These are phyloP conservation scores for Penicillium cosmopolitanum DNA, from an alignment of 495 filamentous ascomycete genomes.

Conservation along the genomic window DNA sequence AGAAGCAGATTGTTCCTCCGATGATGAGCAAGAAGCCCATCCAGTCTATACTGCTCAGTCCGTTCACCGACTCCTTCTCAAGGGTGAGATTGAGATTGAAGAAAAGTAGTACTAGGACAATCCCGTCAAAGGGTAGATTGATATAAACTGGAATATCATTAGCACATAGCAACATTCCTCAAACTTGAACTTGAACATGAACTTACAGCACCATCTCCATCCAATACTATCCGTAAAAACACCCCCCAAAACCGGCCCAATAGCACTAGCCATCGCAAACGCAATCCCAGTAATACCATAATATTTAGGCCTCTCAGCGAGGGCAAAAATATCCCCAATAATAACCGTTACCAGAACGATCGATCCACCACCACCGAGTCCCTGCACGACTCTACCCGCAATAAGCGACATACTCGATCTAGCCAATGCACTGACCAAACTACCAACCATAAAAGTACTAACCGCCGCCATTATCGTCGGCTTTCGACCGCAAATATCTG, in stretches of 20 bases:
- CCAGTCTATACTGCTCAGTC: slow-evolving; percentile 79
- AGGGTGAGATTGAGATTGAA: slow-evolving; percentile 67
- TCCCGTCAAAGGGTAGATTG: slow-evolving; percentile 67
- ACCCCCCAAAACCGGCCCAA: slow-evolving; percentile 78
- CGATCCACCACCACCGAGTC: slow-evolving; percentile 78
- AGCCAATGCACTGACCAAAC: slow-evolving; percentile 69
- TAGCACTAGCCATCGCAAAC: slow-evolving; percentile 74
- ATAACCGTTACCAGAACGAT: slow-evolving; percentile 81
- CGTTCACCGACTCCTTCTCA: slow-evolving; percentile 55
- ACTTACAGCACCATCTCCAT: slow-evolving; percentile 61
- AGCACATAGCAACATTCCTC: slow-evolving; percentile 4
- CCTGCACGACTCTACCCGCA: slow-evolving; percentile 75
- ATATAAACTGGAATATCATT: not conserved
- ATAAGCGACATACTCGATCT: slow-evolving; percentile 73
- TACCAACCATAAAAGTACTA: slow-evolving; percentile 73
- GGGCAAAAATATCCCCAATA: slow-evolving; percentile 77
- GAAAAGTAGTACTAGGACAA: slow-evolving; percentile 66
- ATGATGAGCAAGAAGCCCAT: slow-evolving; percentile 68
- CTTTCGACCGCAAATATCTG: slow-evolving; percentile 87
- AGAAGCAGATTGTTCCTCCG: slow-evolving; percentile 76
- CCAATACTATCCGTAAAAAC: slow-evolving; percentile 67
- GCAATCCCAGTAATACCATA: slow-evolving; percentile 66
- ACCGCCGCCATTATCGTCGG: slow-evolving; percentile 74
- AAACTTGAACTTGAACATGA: slow-evolving; percentile 3
- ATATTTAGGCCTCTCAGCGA: slow-evolving; percentile 57